Evolutionary conservation across 495 filamentous ascomycete species (phyloP), one percentile per base, ranked within the genome.

Genomic region (Aspergillus leporis): DNA sequence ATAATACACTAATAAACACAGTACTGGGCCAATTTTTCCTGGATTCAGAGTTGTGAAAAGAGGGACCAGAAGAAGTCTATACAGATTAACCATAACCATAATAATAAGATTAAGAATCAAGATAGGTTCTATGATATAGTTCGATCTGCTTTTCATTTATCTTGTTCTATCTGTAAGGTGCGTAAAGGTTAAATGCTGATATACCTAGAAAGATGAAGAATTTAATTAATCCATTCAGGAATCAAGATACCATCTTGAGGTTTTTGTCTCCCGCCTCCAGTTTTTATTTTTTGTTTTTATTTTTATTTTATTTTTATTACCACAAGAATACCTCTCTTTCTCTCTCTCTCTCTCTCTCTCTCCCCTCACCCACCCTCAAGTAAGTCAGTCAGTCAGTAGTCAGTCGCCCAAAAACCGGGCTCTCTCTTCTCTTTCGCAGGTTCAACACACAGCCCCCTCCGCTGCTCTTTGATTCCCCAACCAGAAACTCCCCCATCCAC

Each of bases 401-500:
- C 25, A 28, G 25, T 28, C 25, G 25, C 46, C 55, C 46, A 43
- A 50, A 50, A 51, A 51, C n/a, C 13, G n/a, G 16, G 13, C 14
- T 18, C 38, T 41, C 38, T 41, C n/a, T 14, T 40, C 51, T 36
- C 50, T 36, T 40, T 55, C 56, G 30, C 34, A 40, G 21, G 28
- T 51, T 31, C 32, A 41, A 41, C 22, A 61, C 58, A 60, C 59
- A 61, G 59, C 59, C 59, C 50, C 59, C 53, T 31, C 36, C 45
- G 41, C 46, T 32, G 12, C 38, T 47, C 61, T 59, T 38, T 49
- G 2, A 2, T 41, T 34, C 53, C 38, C 56, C 56, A 56, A 59
- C 58, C 58, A 58, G 28, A 56, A 55, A 38, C 48, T 18, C 22
- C 45, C 43, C 19, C 23, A 28, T 28, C 25, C 25, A 28, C 25